Evolutionary conservation across 257 asterid genomes (phyloP), one percentile per base, ranked within the genome.

Genomic region (Eustoma russellianum): DNA sequence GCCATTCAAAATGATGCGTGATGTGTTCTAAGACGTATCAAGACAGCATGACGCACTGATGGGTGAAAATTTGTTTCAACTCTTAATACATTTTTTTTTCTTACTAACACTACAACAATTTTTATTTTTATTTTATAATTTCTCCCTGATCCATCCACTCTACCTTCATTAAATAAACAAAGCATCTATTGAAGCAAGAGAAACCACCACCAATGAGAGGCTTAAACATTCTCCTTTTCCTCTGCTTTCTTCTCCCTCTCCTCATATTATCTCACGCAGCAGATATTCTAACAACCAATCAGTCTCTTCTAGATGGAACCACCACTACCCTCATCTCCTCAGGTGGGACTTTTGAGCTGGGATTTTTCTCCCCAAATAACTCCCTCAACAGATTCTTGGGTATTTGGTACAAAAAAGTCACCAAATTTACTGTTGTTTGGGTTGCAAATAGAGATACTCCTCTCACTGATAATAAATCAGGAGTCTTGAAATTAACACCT

Each of bases 361-460:
- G 78, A 9, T 68, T 71, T 58, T 69, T 76, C 56, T 55, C 44
- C 38, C 68, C 59, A 1, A 66, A 48, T 15, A 33, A 61, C 41
- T 46, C 65, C 17, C n/a, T n/a, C n/a, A 57, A 55, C 13, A 43
- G 70, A 17, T 76, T 72, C 48, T 17, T 76, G 5, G 76, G 82
- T 2, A 66, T 72, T 8, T 64, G 75, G 75, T 64, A 59, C 46
- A 64, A 60, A 11, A 56, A 28, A 53, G 50, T 59, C 17, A 9
- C 71, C 3, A 11, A 5, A 34, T 5, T 5, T 5, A 34, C 64
- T 3, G 50, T 59, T 6, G 70, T 63, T 5, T 63, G 74, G 74
- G 35, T 69, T 10, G 71, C 75, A 2, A 64, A 64, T 46, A 59
- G 71, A 60, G 64, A 64, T 17, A 9, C 2, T 35, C 71, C 71